A percentile compares a stretch with the other conserved stretches of the same genome.
These are phyloP conservation scores for Candida loeiensis DNA, from an alignment of 805 yeast genomes.

Conservation along the genomic window DNA sequence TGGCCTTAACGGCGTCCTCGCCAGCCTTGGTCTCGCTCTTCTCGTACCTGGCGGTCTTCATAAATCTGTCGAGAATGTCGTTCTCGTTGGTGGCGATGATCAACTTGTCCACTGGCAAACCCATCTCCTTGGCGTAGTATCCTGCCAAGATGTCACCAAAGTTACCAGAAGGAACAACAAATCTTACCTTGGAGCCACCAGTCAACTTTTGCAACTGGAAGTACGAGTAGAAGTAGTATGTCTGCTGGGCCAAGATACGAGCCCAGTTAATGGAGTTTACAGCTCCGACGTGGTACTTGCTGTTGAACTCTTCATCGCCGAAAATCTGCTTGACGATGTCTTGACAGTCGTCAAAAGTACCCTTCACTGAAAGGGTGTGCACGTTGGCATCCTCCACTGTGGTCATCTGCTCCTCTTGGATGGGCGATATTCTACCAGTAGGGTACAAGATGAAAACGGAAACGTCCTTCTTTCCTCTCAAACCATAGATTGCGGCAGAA, in stretches of 20 bases:
- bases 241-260: conserved; percentile 93
- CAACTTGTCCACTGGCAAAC: conserved; percentile 81
- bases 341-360: conserved; percentile 98
- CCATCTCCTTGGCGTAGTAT: conserved; percentile 91
- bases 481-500: conserved; percentile 97
- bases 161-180: conserved; percentile 96
- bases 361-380: conserved; percentile 91
- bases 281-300: conserved; percentile 91
- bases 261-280: conserved; percentile 99
- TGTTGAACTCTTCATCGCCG: conserved; percentile 85
- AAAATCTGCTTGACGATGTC: conserved; percentile 91
- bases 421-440: conserved; percentile 94
- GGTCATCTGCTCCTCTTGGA: conserved; percentile 98
- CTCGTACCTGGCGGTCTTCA: conserved; percentile 81
- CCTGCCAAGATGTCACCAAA: conserved; percentile 98
- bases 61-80: conserved; percentile 90
- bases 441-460: conserved; percentile 95
- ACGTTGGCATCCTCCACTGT: conserved; percentile 90
- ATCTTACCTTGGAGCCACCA: conserved; percentile 49
- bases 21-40: conserved; percentile 50
- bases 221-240: conserved; percentile 91
- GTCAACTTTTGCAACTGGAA: conserved; percentile 57
- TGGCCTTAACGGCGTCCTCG: conserved; percentile 61
- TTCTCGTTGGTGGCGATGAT: conserved; percentile 95
- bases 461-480: conserved; percentile 96